Conservation (phyloP, 2,329 filamentous ascomycete genomes). For the Talaromyces atroroseus region DNA sequence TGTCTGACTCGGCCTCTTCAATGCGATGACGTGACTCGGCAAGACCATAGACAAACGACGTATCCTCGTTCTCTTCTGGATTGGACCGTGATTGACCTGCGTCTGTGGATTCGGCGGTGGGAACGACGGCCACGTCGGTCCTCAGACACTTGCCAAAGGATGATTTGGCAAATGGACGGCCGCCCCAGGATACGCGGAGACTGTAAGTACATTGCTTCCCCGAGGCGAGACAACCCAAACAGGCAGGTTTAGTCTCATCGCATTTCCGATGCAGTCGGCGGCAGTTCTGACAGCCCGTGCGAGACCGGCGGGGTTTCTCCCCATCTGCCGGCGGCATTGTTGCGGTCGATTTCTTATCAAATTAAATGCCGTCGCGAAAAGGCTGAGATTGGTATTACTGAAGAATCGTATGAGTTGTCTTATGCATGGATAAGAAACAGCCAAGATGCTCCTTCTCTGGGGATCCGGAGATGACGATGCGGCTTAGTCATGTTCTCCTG, state of each 20-base stretch:
- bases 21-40: not conserved
- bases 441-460: not conserved
- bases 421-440: not conserved
- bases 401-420: not conserved
- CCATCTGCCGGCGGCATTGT: not conserved
- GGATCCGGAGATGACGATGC: not conserved
- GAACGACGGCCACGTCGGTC: not conserved
- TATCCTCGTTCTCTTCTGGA: not conserved
- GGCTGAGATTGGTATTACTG: not conserved
- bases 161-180: not conserved
- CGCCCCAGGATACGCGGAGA: not conserved
- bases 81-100: not conserved
- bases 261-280: slow-evolving; percentile 1
- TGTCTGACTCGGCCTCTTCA: not conserved
- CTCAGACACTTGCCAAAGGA: not conserved
- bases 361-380: not conserved
- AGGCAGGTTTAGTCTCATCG: slow-evolving; percentile 1
- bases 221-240: not conserved
- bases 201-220: not conserved
- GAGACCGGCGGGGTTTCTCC: not conserved
- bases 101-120: not conserved
- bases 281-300: slow-evolving; percentile 1
- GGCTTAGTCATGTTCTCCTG: not conserved
- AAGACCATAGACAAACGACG: not conserved
- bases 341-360: not conserved